phyloP scores from a whole-genome alignment of 2,329 filamentous ascomycete genomes.

The Colletotrichum lupini region DNA sequence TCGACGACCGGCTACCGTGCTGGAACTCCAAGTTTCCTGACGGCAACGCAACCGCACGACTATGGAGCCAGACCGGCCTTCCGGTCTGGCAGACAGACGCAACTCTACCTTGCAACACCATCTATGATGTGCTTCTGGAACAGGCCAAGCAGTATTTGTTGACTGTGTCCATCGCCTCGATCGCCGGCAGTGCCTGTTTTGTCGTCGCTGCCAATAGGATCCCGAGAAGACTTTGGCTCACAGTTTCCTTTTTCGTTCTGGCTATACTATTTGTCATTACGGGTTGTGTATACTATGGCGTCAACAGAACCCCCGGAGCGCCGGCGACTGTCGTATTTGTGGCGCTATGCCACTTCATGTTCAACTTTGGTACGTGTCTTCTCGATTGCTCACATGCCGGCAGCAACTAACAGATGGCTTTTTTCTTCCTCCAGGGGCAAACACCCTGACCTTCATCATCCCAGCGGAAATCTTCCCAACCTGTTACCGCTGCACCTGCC shows the following conservation, averaged over 20 bases:
- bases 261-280: conserved; percentile 60
- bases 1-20: conserved; percentile 54
- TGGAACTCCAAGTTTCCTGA: conserved; percentile 57
- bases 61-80: conserved; percentile 52
- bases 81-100: conserved; percentile 63
- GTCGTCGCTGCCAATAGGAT: conserved; percentile 60
- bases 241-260: conserved; percentile 58
- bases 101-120: conserved; percentile 60
- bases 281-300: conserved; percentile 61
- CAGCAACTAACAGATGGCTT: no score
- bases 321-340: conserved; percentile 62
- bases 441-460: conserved; percentile 72
- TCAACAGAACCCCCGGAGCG: conserved; percentile 52
- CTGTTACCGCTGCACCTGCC: conserved; percentile 70
- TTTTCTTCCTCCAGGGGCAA: conserved; percentile 56
- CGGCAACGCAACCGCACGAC: conserved; percentile 56
- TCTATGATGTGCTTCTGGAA: conserved; percentile 62
- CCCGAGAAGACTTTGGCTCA: conserved; percentile 61
- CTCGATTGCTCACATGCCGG: background rate
- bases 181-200: conserved; percentile 61
- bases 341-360: conserved; percentile 64
- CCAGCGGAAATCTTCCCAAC: conserved; percentile 75
- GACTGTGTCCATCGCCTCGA: conserved; percentile 63
- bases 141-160: conserved; percentile 64
- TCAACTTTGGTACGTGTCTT: conserved; percentile 62